Evolutionary conservation across 768 basidiomycete species (phyloP).

Genomic region (Asterophora parasitica): DNA sequence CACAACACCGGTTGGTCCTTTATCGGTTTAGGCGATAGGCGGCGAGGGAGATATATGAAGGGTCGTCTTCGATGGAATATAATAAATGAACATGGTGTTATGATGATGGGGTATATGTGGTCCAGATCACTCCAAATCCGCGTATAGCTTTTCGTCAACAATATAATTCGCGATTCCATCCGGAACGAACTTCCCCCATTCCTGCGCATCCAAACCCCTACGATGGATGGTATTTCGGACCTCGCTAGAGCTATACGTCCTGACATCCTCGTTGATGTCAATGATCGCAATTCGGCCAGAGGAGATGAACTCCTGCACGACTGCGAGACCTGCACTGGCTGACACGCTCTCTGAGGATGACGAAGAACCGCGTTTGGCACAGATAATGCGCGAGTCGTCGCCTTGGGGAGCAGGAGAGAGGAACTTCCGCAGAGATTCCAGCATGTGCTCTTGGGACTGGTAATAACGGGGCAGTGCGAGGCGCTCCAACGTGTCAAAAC

Average conservation of each 20-base stretch:
- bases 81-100: background rate
- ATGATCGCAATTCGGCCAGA: constrained; percentile 51
- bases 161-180: constrained; percentile 18
- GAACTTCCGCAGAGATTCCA: constrained; percentile 48
- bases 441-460: constrained; percentile 49
- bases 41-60: background rate
- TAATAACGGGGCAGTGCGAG: constrained; percentile 79
- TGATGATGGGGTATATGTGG: background rate
- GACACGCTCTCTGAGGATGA: constrained; percentile 7
- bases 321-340: constrained; percentile 18
- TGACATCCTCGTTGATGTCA: constrained; percentile 54
- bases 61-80: background rate
- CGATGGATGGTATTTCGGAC: constrained; percentile 45
- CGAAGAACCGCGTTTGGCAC: constrained; percentile 41
- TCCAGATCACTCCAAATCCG: background rate
- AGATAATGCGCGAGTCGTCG: constrained; percentile 53
- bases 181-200: constrained; percentile 19
- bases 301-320: constrained; percentile 47
- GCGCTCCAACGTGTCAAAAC: constrained; percentile 81
- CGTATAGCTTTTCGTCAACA: constrained; percentile 13
- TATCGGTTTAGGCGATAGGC: background rate
- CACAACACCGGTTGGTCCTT: background rate
- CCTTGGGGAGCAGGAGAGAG: constrained; percentile 41
- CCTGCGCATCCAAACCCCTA: constrained; percentile 16
- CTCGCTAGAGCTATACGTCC: constrained; percentile 63